A percentile compares a stretch with the other conserved stretches of the same genome.
These are phyloP conservation scores for Keithomyces neogunnii DNA, from an alignment of 2,329 filamentous ascomycete species.

Conservation along the genomic window DNA sequence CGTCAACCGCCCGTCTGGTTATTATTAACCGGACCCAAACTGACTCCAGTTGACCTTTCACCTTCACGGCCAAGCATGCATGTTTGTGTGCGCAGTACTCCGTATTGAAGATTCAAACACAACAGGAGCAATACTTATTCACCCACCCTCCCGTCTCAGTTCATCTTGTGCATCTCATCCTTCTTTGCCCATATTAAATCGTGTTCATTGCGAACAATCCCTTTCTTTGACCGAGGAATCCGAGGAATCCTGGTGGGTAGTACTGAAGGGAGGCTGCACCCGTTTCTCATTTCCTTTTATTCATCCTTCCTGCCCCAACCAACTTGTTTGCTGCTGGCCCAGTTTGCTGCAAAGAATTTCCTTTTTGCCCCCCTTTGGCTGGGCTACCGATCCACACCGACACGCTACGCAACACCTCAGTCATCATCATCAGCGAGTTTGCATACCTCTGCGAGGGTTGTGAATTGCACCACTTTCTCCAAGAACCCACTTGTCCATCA, in stretches of 20 bases:
- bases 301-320: background rate
- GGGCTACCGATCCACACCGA: background rate
- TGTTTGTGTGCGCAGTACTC: background rate
- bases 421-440: background rate
- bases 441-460: conserved; percentile 2
- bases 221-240: conserved; percentile 3
- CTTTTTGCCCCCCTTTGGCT: background rate
- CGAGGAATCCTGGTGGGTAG: conserved; percentile 4
- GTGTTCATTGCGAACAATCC: background rate
- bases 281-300: background rate
- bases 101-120: background rate
- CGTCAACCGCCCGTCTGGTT: background rate
- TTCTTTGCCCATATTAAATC: background rate
- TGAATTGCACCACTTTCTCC: too few relatives aligned
- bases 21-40: background rate
- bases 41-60: too few relatives aligned
- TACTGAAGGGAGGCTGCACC: conserved; percentile 5
- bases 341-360: background rate
- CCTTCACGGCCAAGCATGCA: too few relatives aligned
- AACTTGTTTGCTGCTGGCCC: background rate
- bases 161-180: too few relatives aligned
- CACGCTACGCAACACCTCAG: background rate
- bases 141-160: background rate
- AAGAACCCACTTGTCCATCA: background rate
- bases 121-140: background rate